These are phyloP conservation scores for Coniosporium tulheliwenetii DNA, from an alignment of 2,329 filamentous ascomycete species.

Conservation along the genomic window DNA sequence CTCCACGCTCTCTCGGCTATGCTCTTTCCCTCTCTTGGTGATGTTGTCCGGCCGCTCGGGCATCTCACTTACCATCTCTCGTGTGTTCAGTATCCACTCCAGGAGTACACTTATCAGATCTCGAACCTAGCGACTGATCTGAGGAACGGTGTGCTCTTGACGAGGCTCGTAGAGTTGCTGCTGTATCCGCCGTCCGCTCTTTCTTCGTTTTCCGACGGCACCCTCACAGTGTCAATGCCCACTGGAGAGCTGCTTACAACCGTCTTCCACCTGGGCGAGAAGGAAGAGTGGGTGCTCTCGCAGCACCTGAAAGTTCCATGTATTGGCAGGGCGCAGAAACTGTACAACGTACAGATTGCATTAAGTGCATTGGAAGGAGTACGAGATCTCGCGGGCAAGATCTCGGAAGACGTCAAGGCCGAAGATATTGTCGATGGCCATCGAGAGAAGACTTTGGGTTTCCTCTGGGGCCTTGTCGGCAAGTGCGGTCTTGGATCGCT, in stretches of 20 bases:
- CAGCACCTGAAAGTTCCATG: slow-evolving; percentile 44
- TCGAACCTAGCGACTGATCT: slow-evolving; percentile 46
- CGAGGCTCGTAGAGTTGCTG: slow-evolving; percentile 42
- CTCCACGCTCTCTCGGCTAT: slow-evolving; percentile 35
- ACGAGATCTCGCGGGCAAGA: slow-evolving; percentile 21
- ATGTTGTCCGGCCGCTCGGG: slow-evolving; percentile 37
- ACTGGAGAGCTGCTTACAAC: slow-evolving; percentile 27
- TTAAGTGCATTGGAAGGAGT: slow-evolving; percentile 34
- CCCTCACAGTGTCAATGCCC: slow-evolving; percentile 29
- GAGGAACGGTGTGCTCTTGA: slow-evolving; percentile 44
- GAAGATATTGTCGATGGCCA: slow-evolving; percentile 49
- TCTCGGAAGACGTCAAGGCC: slow-evolving; percentile 29
- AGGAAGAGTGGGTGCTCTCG: slow-evolving; percentile 32
- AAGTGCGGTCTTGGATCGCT: slow-evolving; percentile 38
- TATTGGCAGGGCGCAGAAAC: slow-evolving; percentile 36
- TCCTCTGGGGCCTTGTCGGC: slow-evolving; percentile 45
- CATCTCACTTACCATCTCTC: slow-evolving; percentile 41
- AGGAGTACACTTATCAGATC: slow-evolving; percentile 43
- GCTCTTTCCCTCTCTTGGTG: slow-evolving; percentile 42
- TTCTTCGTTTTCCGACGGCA: slow-evolving; percentile 16
- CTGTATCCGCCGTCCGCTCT: slow-evolving; percentile 26
- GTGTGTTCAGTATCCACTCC: slow-evolving; percentile 38
- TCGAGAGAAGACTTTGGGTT: slow-evolving; percentile 45
- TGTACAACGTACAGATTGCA: slow-evolving; percentile 44
- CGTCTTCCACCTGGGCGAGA: slow-evolving; percentile 13